Evolutionary conservation across 2,329 filamentous ascomycete species (phyloP).

Genomic region (Helotiales sp.): DNA sequence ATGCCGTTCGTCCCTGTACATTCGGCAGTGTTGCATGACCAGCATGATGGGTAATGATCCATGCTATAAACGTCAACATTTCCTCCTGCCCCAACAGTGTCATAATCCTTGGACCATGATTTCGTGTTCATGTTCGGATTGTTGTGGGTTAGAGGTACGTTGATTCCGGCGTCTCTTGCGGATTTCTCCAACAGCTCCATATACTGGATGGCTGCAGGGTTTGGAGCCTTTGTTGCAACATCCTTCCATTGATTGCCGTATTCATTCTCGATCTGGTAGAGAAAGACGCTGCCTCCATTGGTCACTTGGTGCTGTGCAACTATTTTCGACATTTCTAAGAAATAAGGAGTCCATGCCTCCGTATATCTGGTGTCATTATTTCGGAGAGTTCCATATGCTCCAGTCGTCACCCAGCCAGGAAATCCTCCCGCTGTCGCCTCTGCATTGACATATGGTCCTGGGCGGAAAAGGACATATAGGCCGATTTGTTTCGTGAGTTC

Average conservation of each 20-base stretch:
- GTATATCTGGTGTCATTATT: constrained; percentile 54
- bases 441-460: constrained; percentile 67
- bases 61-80: constrained; percentile 54
- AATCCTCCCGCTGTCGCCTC: constrained; percentile 63
- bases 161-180: constrained; percentile 56
- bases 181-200: constrained; percentile 57
- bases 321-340: constrained; percentile 49
- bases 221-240: constrained; percentile 44
- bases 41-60: constrained; percentile 58
- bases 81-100: constrained; percentile 48
- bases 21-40: constrained; percentile 62
- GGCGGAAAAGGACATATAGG: constrained; percentile 71
- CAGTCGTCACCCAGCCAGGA: constrained; percentile 62
- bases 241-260: constrained; percentile 45
- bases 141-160: constrained; percentile 58
- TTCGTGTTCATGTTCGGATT: constrained; percentile 58
- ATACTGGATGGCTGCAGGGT: constrained; percentile 50
- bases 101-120: constrained; percentile 62
- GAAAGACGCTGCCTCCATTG: constrained; percentile 55
- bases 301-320: constrained; percentile 55
- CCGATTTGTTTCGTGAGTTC: constrained; percentile 70
- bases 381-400: constrained; percentile 53
- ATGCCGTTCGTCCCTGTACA: constrained; percentile 60
- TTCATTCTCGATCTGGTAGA: constrained; percentile 61
- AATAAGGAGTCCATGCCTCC: constrained; percentile 54